Evolutionary conservation across 306 rosid genomes (phyloP).

Genomic region (Malus fusca): DNA sequence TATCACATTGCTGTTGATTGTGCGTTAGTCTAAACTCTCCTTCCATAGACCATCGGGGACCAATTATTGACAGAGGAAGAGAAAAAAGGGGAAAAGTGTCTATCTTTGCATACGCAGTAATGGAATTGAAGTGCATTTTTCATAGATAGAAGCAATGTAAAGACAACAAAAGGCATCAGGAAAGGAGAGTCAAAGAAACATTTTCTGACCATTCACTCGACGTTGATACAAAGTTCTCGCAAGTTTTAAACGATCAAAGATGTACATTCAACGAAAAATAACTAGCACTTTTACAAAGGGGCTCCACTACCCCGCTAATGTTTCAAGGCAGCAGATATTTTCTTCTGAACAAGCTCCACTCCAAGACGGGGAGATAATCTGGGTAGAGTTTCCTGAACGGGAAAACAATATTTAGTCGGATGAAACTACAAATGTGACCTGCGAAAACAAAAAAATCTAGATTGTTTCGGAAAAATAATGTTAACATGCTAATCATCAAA

Average conservation of each 20-base stretch:
- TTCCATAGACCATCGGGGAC: neutral
- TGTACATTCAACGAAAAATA: neutral
- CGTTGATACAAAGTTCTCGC: neutral
- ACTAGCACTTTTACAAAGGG: neutral
- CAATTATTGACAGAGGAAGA: neutral
- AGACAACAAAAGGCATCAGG: neutral
- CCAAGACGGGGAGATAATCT: conserved; percentile 85
- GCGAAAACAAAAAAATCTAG: neutral
- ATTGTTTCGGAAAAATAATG: neutral
- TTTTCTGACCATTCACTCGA: conserved; percentile 1
- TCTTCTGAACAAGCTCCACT: conserved; percentile 77
- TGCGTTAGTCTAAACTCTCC: neutral
- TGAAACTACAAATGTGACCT: conserved; percentile 1
- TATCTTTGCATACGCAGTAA: neutral
- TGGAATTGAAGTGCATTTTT: neutral
- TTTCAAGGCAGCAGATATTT: conserved; percentile 64
- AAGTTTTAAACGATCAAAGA: neutral
- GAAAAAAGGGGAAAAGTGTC: neutral
- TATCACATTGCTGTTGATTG: neutral
- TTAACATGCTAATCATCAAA: neutral
- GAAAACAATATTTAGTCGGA: conserved; percentile 16
- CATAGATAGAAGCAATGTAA: neutral
- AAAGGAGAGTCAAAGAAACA: neutral
- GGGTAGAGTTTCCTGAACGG: conserved; percentile 60
- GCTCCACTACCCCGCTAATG: conserved; percentile 20